A percentile compares a stretch with the other conserved stretches of the same genome.
Evolutionary conservation across 139 green algal species (phyloP).

Genomic region (Chlamydomonas sphaeroides): DNA sequence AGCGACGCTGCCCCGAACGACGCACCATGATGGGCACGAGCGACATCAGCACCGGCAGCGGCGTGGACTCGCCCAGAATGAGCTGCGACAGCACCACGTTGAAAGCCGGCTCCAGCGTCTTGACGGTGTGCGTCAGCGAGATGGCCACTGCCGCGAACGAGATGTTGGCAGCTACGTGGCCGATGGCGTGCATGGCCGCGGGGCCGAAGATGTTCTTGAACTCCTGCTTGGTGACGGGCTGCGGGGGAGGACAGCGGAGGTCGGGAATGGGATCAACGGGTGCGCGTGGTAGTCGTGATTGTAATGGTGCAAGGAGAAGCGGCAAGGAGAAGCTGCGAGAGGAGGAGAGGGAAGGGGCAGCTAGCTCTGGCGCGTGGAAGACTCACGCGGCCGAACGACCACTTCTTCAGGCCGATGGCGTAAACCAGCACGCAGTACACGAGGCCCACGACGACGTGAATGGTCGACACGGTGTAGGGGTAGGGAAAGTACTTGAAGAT

Average conservation of each 20-base stretch:
- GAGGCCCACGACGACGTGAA: slow-evolving; percentile 91
- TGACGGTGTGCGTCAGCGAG: slow-evolving; percentile 98
- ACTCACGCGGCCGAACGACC: slow-evolving; percentile 87
- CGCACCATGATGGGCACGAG: slow-evolving; percentile 95
- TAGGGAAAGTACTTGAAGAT: slow-evolving; percentile 99
- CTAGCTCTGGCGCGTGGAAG: no score
- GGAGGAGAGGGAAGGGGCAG: no score
- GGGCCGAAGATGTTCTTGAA: slow-evolving; percentile 87
- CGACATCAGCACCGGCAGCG: slow-evolving; percentile 86
- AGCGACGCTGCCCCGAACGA: no score
- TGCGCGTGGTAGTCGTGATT: no score
- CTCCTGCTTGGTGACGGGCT: slow-evolving; percentile 87
- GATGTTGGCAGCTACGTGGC: slow-evolving; percentile 97
- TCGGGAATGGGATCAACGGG: no score
- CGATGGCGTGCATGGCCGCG: slow-evolving; percentile 95
- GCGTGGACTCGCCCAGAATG: slow-evolving; percentile 86
- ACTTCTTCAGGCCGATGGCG: slow-evolving; percentile 85
- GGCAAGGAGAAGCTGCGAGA: no score
- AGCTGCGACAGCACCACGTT: slow-evolving; percentile 87
- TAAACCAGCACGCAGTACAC: slow-evolving; percentile 88
- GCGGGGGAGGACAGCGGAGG: slow-evolving; percentile 10
- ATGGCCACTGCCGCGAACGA: slow-evolving; percentile 98
- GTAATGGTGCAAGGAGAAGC: no score
- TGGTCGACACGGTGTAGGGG: slow-evolving; percentile 93
- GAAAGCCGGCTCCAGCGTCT: slow-evolving; percentile 98